Evolutionary conservation across 2,329 filamentous ascomycete genomes (phyloP).

Genomic region (Pseudogymnoascus sp.): DNA sequence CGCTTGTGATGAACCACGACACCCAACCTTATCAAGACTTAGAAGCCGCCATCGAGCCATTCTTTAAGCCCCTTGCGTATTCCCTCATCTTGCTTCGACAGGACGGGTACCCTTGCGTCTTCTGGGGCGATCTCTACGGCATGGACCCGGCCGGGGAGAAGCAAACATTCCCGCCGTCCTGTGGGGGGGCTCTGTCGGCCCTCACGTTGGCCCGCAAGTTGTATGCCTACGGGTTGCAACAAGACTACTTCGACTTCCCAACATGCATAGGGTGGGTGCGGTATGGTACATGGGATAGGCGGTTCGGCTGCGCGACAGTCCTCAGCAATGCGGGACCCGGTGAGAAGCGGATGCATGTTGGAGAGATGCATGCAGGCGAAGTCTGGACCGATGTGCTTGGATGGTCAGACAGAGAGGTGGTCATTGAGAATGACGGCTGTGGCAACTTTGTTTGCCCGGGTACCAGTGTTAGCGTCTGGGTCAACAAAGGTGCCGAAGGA

Average conservation of each 20-base stretch:
- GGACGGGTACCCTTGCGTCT: slow-evolving; percentile 58
- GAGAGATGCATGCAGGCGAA: slow-evolving; percentile 49
- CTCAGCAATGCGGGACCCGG: slow-evolving; percentile 45
- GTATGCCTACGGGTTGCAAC: slow-evolving; percentile 59
- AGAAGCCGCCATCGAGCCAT: slow-evolving; percentile 53
- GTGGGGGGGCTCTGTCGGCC: slow-evolving; percentile 47
- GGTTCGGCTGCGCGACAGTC: slow-evolving; percentile 47
- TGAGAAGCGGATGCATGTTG: slow-evolving; percentile 56
- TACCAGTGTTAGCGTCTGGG: slow-evolving; percentile 55
- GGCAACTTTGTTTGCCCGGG: slow-evolving; percentile 48
- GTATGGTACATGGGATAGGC: slow-evolving; percentile 41
- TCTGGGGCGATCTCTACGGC: slow-evolving; percentile 65
- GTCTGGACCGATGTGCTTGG: slow-evolving; percentile 56
- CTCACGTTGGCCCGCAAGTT: slow-evolving; percentile 56
- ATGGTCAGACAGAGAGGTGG: slow-evolving; percentile 46
- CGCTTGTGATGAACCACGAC: slow-evolving; percentile 66
- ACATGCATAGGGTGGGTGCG: slow-evolving; percentile 54
- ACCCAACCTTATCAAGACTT: slow-evolving; percentile 58
- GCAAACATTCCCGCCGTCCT: slow-evolving; percentile 43
- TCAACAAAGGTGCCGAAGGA: slow-evolving; percentile 46
- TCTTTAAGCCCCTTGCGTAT: slow-evolving; percentile 67
- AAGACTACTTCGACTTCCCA: slow-evolving; percentile 54
- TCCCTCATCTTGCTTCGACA: slow-evolving; percentile 60
- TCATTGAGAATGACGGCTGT: slow-evolving; percentile 52
- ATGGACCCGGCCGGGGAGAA: slow-evolving; percentile 40